phyloP scores from a whole-genome alignment of 2,329 filamentous ascomycete species.

The Cercospora sojina region DNA sequence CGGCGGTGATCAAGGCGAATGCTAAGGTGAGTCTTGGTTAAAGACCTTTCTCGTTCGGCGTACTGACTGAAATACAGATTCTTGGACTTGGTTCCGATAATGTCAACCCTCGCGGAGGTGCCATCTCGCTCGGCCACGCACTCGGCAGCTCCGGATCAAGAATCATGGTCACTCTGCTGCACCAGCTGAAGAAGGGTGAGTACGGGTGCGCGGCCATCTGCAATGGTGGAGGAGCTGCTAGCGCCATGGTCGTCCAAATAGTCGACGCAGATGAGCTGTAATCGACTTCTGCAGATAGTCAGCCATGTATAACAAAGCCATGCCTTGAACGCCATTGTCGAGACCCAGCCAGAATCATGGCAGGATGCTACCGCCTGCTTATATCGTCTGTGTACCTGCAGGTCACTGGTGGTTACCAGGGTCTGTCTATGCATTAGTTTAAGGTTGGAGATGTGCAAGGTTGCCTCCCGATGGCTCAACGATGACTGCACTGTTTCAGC shows the following conservation, averaged over 20 bases:
- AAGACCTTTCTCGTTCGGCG: not conserved
- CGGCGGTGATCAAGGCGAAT: constrained; percentile 91
- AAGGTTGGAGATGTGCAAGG: constrained; percentile 1
- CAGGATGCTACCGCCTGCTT: not conserved
- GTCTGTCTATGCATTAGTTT: constrained; percentile 6
- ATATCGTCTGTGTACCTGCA: constrained; percentile 5
- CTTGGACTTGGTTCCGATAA: constrained; percentile 74
- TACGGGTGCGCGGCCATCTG: constrained; percentile 96
- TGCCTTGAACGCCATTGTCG: not conserved
- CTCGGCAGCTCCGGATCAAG: constrained; percentile 90
- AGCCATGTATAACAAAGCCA: constrained; percentile 5
- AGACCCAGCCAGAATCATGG: not conserved
- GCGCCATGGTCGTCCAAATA: constrained; percentile 83
- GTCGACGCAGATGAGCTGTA: constrained; percentile 54
- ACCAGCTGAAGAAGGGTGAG: constrained; percentile 87
- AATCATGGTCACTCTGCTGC: constrained; percentile 84
- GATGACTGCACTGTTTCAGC: not conserved
- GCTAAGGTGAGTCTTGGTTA: constrained; percentile 62
- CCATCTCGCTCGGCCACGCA: constrained; percentile 88
- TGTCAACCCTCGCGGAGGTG: constrained; percentile 85
- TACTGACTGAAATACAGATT: constrained; percentile 54
- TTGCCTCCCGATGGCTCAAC: not conserved
- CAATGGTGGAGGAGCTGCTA: constrained; percentile 91
- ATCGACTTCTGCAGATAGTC: constrained; percentile 2
- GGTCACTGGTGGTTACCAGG: constrained; percentile 2